phyloP scores from a whole-genome alignment of 345 rosid species.

The Lepidium sativum region DNA sequence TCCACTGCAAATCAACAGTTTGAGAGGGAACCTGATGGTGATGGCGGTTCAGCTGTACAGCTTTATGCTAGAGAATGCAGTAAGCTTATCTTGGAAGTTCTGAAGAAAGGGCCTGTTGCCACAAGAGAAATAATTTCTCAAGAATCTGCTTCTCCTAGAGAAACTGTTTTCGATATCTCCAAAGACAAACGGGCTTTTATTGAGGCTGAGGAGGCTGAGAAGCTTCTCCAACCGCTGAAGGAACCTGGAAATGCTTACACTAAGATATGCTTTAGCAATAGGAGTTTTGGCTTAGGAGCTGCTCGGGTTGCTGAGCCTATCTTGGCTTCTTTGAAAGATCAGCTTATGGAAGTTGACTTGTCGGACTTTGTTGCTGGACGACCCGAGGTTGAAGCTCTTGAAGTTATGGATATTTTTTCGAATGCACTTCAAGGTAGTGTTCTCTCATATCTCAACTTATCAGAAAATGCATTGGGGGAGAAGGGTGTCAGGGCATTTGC shows the following conservation, averaged over 20 bases:
- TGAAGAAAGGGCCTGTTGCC: constrained; percentile 51
- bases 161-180: constrained; percentile 65
- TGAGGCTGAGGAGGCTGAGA: constrained; percentile 74
- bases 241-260: constrained; percentile 64
- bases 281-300: constrained; percentile 79
- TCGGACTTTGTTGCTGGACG: constrained; percentile 92
- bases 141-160: constrained; percentile 23
- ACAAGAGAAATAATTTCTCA: constrained; percentile 24
- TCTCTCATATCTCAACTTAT: constrained; percentile 62
- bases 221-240: constrained; percentile 59
- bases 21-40: constrained; percentile 93
- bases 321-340: constrained; percentile 57
- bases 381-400: constrained; percentile 76
- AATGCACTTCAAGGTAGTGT: constrained; percentile 62
- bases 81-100: constrained; percentile 69
- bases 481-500: constrained; percentile 86
- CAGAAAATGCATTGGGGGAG: constrained; percentile 89
- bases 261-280: constrained; percentile 84
- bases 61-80: constrained; percentile 93
- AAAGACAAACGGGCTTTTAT: constrained; percentile 62
- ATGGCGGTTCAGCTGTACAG: constrained; percentile 91
- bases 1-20: constrained; percentile 53
- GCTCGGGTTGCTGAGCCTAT: constrained; percentile 75
- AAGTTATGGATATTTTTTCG: constrained; percentile 77
- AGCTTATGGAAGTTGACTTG: constrained; percentile 78